phyloP scores from a whole-genome alignment of 2,329 filamentous ascomycete species.

The Teratosphaeria viscida region DNA sequence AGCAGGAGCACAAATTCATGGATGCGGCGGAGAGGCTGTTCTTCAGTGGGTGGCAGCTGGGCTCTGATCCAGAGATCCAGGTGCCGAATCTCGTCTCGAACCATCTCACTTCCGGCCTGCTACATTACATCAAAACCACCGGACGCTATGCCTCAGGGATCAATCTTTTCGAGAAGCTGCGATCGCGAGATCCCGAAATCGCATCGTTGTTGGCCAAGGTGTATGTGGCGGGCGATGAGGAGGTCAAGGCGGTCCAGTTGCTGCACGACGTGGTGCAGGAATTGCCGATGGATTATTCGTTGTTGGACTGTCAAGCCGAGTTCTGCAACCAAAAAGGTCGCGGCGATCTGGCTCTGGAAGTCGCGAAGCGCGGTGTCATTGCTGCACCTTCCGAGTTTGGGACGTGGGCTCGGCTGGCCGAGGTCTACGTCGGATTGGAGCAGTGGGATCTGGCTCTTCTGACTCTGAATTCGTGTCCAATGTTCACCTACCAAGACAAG shows the following conservation, averaged over 20 bases:
- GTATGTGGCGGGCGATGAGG: slow-evolving; percentile 88
- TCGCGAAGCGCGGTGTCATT: slow-evolving; percentile 87
- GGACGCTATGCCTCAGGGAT: slow-evolving; percentile 91
- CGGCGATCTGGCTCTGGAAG: slow-evolving; percentile 76
- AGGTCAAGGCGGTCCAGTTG: slow-evolving; percentile 85
- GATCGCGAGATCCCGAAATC: slow-evolving; percentile 82
- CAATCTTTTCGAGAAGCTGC: slow-evolving; percentile 93
- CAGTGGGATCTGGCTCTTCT: slow-evolving; percentile 94
- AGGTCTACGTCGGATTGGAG: slow-evolving; percentile 88
- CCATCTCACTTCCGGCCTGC: slow-evolving; percentile 82
- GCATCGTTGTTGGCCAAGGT: slow-evolving; percentile 86
- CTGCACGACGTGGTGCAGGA: slow-evolving; percentile 83
- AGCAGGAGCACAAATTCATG: slow-evolving; percentile 91
- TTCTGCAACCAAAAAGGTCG: slow-evolving; percentile 86
- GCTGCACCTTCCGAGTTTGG: slow-evolving; percentile 94
- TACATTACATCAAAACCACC: slow-evolving; percentile 92
- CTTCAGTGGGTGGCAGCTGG: slow-evolving; percentile 85
- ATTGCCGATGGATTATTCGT: slow-evolving; percentile 92
- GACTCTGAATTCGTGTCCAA: slow-evolving; percentile 94
- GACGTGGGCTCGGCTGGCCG: slow-evolving; percentile 87
- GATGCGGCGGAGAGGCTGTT: slow-evolving; percentile 91
- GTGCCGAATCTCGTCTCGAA: slow-evolving; percentile 96
- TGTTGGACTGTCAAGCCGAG: slow-evolving; percentile 87
- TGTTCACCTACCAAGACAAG: slow-evolving; percentile 99
- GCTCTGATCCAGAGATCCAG: slow-evolving; percentile 93